Evolutionary conservation across 768 basidiomycete genomes (phyloP), one percentile per base, ranked within the genome.

Genomic region (Amyloporia xantha): DNA sequence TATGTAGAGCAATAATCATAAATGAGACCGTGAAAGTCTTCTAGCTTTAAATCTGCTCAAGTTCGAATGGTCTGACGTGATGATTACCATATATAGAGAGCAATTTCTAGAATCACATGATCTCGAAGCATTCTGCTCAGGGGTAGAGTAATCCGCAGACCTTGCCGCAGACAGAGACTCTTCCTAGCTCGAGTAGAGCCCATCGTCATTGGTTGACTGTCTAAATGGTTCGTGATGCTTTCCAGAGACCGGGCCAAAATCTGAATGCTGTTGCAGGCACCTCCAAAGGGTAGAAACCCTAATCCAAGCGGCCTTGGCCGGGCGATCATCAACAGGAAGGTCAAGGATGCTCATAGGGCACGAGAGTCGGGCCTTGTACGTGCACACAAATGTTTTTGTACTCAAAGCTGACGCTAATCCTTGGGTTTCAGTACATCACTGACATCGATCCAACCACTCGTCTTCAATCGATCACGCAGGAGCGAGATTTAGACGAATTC

Each of bases 401-500:
- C n/a, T n/a, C n/a, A n/a, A n/a, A n/a, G n/a, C n/a, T n/a, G n/a
- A n/a, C n/a, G n/a, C n/a, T n/a, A n/a, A n/a, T n/a, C 36, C 7
- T 25, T 39, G 26, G 26, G 41, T 35, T 39, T 11, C 58, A 91
- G 90, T 92, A 86, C 65, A 77, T 80, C 4, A 83, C 87, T 2
- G 91, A 95, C 58, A 44, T 82, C 17, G 84, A 88, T 48, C 64
- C 75, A 10, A 75, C 81, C 5, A 74, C 73, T 46, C 82, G 82
- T 27, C 75, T 99, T 30, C 81, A 84, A 62, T 97, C 95, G 0
- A 83, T 99, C 19, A 99, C 96, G 0, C 94, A 98, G 68, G 95
- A 99, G 69, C 73, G 82, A 48, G 93, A 97, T 71, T 73, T 99
- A 17, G 93, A 97, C 56, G 95, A 94, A 67, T 99, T 99, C 64